Percentiles rank a stretch among this genome's conserved stretches.
Evolutionary conservation across 495 filamentous ascomycete species (phyloP).

Genomic region (Letharia lupina): DNA sequence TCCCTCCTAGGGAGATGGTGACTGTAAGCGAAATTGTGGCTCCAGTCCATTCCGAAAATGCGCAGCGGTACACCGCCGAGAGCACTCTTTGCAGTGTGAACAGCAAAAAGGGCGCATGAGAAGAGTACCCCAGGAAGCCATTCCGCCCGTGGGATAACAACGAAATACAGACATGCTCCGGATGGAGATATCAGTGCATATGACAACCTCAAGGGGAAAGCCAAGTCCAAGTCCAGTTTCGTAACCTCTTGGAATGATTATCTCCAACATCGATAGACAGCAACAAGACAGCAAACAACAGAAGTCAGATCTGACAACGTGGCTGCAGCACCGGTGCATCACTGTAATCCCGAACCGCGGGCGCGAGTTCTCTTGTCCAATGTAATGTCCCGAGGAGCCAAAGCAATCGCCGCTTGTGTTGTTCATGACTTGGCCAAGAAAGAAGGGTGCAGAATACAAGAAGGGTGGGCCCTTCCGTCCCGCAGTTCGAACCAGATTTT

Average conservation of each 20-base stretch:
- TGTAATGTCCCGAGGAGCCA: background rate
- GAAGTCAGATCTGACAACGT: constrained; percentile 8
- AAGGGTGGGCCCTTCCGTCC: constrained; percentile 3
- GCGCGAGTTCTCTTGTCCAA: constrained; percentile 1
- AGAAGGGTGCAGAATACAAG: too few species aligned
- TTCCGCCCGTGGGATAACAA: background rate
- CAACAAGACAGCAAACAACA: constrained; percentile 13
- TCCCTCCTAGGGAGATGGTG: background rate
- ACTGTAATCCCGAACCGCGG: background rate
- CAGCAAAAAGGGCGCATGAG: background rate
- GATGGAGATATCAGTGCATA: background rate
- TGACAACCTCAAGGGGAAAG: background rate
- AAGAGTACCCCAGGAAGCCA: background rate
- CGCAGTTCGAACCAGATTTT: background rate
- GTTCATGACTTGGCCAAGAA: background rate
- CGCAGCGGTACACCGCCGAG: background rate
- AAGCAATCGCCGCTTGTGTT: background rate
- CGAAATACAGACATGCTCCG: background rate
- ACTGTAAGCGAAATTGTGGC: background rate
- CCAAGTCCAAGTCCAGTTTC: background rate
- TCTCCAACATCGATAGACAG: background rate
- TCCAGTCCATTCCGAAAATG: background rate
- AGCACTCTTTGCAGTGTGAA: background rate
- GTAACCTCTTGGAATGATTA: background rate
- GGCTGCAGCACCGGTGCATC: background rate